These are phyloP conservation scores for Cercospora sesami DNA, from an alignment of 2,329 filamentous ascomycete genomes.

Conservation along the genomic window DNA sequence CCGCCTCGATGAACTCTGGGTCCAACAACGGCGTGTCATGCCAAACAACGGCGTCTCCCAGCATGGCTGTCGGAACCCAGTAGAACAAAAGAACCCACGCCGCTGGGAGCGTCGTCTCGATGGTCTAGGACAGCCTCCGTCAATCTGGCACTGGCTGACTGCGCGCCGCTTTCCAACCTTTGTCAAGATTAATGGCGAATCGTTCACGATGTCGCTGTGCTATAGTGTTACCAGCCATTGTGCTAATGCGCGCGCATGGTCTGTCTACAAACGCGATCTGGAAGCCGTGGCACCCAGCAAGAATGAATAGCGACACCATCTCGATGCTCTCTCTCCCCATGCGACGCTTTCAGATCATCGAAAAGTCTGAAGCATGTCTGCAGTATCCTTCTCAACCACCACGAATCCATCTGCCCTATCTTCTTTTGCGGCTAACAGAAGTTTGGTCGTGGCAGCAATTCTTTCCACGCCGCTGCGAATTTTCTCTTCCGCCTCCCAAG, in stretches of 20 bases:
- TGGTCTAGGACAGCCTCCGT: neutral
- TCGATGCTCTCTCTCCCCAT: neutral
- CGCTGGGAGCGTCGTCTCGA: neutral
- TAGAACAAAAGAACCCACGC: neutral
- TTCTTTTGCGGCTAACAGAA: conserved; percentile 33
- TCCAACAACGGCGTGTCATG: neutral
- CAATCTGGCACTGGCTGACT: neutral
- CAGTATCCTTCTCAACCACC: conserved; percentile 21
- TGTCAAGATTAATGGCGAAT: neutral
- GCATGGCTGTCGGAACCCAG: neutral
- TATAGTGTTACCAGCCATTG: neutral
- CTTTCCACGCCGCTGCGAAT: conserved; percentile 69
- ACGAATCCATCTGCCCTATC: conserved; percentile 22
- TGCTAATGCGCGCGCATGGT: neutral
- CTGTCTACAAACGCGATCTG: neutral
- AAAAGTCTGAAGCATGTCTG: conserved; percentile 23
- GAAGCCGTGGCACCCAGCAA: neutral
- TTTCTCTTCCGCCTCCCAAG: conserved; percentile 67
- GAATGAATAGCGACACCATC: neutral
- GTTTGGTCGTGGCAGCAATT: conserved; percentile 54
- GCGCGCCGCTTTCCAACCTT: neutral
- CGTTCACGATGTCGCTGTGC: neutral
- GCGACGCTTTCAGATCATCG: conserved; percentile 8
- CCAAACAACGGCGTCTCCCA: neutral
- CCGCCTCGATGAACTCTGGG: neutral